phyloP scores from a whole-genome alignment of 495 filamentous ascomycete genomes.

The Penicillium crystallinum region DNA sequence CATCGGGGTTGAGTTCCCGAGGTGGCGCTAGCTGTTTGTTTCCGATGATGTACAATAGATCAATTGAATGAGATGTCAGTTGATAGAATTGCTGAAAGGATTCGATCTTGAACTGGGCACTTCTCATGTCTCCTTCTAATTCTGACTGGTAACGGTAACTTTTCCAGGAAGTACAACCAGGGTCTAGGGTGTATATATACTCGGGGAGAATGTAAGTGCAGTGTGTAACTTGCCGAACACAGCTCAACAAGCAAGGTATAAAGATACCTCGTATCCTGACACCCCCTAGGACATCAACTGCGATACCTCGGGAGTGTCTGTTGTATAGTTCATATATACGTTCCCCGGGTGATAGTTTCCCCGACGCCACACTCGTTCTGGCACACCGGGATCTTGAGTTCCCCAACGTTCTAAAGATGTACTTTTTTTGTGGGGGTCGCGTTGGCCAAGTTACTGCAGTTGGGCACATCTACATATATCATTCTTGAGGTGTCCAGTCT shows the following conservation, averaged over 20 bases:
- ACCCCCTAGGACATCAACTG: neutral
- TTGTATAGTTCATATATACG: neutral
- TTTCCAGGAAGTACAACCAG: neutral
- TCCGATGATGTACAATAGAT: neutral
- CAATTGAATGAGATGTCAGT: too few relatives aligned
- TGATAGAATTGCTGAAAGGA: neutral
- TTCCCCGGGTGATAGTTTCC: neutral
- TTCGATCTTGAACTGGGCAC: neutral
- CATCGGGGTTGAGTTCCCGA: neutral
- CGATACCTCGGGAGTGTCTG: neutral
- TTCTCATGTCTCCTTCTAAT: neutral
- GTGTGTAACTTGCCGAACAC: too few relatives aligned
- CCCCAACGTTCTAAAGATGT: neutral
- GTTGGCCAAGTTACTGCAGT: neutral
- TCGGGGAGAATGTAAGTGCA: neutral
- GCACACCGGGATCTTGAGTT: constrained; percentile 6
- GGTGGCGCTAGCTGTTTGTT: neutral
- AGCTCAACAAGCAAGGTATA: neutral
- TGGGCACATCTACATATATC: neutral
- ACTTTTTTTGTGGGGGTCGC: neutral
- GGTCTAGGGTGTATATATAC: neutral
- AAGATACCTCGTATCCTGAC: neutral
- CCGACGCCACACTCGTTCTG: constrained; percentile 6
- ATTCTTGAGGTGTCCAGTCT: too few relatives aligned
- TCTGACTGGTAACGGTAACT: neutral